Base-by-base conservation (phyloP, 106 monocot species). In the Dioscorea alata region DNA sequence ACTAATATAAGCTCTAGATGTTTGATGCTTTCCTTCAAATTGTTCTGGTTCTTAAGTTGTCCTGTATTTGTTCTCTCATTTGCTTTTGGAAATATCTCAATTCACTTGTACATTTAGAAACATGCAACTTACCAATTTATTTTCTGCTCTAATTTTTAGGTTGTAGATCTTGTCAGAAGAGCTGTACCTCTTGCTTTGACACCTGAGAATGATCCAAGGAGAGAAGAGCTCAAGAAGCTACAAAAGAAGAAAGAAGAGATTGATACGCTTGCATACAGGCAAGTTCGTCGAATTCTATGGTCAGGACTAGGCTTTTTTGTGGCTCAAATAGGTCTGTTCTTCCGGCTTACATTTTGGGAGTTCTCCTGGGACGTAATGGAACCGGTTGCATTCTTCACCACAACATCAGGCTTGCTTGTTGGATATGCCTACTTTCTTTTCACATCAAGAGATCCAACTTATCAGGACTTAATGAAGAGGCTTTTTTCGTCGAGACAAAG, bases 281-380 rank as follows among this genome's bases (percentile, higher is more conserved):
- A 97, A 59, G 97, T 92, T 28, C 84, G 92, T 1, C 63, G 74
- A 4, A 74, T 92, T 22, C 80, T 97, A 13, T 97, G 92, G 92
- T 79, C 83, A 7, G 97, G 97, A 4, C 56, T 97, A 28, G 97
- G 89, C 6, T 77, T 87, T 65, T 69, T 80, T 12, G 35, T 97
- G 2, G 57, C 57, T 19, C 92, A 97, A 48, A 67, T 89, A n/a
- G 85, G 97, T 13, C 83, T 97, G 59, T 97, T 97, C 77, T 92
- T 92, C 50, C 78, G 97, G 19, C 84, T 97, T 7, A 92, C 97
- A 6, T 97, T 97, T 72, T 97, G 97, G 97, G 97, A 97, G 70
- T 92, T 92, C 83, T 97, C 97, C 0, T 97, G 97, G 97, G 97
- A 97, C 61, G 89, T 97, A 19, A 97, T 97, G 97, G 97, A 97